Evolutionary conservation across 2,329 filamentous ascomycete species (phyloP).

Genomic region (Chaetomium sp.): DNA sequence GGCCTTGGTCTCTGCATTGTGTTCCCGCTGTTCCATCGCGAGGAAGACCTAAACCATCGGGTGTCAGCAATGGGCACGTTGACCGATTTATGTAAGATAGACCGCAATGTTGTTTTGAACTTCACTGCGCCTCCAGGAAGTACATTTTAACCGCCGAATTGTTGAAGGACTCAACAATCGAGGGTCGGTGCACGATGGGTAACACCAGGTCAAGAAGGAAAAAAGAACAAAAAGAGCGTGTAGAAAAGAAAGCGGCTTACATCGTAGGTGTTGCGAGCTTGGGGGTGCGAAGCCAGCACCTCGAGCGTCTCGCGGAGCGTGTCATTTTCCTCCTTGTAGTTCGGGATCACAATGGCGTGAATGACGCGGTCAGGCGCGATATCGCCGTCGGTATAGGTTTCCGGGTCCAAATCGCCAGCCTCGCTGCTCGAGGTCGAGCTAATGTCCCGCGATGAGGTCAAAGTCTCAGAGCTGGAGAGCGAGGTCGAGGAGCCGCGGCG

Average conservation of each 20-base stretch:
- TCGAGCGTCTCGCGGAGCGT: slow-evolving; percentile 62
- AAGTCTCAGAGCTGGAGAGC: slow-evolving; percentile 49
- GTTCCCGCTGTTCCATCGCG: slow-evolving; percentile 66
- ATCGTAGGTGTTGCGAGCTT: slow-evolving; percentile 59
- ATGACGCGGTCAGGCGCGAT: slow-evolving; percentile 43
- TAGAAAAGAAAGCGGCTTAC: slow-evolving; percentile 41
- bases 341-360: slow-evolving; percentile 64
- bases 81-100: slow-evolving; percentile 9
- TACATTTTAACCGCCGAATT: neutral
- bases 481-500: slow-evolving; percentile 50
- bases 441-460: slow-evolving; percentile 40
- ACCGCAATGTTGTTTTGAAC: slow-evolving; percentile 6
- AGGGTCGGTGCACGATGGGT: neutral
- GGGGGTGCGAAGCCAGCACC: slow-evolving; percentile 60
- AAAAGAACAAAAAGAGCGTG: neutral
- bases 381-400: slow-evolving; percentile 40
- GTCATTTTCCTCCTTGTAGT: slow-evolving; percentile 67
- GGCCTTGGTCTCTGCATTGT: slow-evolving; percentile 55
- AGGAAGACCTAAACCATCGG: slow-evolving; percentile 52
- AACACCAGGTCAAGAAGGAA: too few species aligned
- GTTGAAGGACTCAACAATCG: neutral
- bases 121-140: slow-evolving; percentile 8
- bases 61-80: slow-evolving; percentile 14
- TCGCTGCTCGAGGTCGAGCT: slow-evolving; percentile 45
- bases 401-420: slow-evolving; percentile 44